A percentile compares a stretch with the other conserved stretches of the same genome.
These are phyloP conservation scores for Candida parachauliodes DNA, from an alignment of 805 yeast genomes.

Conservation along the genomic window DNA sequence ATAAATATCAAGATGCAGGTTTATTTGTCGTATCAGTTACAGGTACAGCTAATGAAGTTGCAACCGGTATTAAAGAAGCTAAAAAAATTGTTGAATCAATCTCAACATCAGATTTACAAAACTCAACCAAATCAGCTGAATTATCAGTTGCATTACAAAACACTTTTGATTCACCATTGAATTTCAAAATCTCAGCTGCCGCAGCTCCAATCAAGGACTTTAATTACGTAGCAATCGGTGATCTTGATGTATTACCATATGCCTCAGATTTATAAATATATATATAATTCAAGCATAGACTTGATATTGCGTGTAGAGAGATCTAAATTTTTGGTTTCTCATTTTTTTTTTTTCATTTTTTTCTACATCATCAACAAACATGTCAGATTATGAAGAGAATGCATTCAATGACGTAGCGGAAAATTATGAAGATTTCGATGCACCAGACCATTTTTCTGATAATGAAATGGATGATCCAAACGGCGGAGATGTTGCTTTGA, in stretches of 20 bases:
- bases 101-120: conserved; percentile 51
- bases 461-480: conserved; percentile 48
- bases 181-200: conserved; percentile 30
- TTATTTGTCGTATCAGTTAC: conserved; percentile 69
- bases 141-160: conserved; percentile 42
- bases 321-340: neutral
- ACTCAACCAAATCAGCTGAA: conserved; percentile 43
- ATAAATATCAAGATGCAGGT: conserved; percentile 73
- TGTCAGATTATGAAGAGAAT: conserved; percentile 44
- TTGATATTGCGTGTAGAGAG: too few relatives aligned
- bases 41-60: conserved; percentile 58
- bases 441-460: conserved; percentile 73
- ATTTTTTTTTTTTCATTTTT: conserved; percentile 1
- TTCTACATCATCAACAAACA: conserved; percentile 10
- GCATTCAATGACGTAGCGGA: conserved; percentile 69
- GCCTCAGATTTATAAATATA: conserved; percentile 72
- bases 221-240: conserved; percentile 89
- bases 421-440: conserved; percentile 77
- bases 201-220: conserved; percentile 52
- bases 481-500: conserved; percentile 41
- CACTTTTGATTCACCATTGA: conserved; percentile 28
- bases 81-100: conserved; percentile 39
- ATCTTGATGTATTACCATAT: conserved; percentile 79
- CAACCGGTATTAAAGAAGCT: conserved; percentile 58
- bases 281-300: too few relatives aligned